Percentiles rank a stretch among this genome's conserved stretches.
Conservation (phyloP, 2,329 filamentous ascomycete species). For the Xylariaceae sp. region DNA sequence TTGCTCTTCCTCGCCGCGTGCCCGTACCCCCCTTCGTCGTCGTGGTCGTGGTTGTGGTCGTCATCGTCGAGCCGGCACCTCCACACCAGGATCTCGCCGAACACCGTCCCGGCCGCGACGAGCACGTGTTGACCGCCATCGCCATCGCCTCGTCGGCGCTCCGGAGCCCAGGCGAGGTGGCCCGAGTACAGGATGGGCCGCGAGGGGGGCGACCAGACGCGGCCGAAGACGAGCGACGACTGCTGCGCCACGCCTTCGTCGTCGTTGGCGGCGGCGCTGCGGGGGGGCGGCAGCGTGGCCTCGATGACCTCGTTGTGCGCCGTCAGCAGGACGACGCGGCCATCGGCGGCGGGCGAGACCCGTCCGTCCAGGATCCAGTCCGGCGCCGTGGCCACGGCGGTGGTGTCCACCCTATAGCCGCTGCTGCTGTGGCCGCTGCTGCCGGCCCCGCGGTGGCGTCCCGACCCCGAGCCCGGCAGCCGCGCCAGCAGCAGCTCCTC, state of each 20-base stretch:
- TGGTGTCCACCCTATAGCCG: not conserved
- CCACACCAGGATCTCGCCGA: constrained; percentile 92
- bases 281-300: constrained; percentile 27
- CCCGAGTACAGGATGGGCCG: constrained; percentile 86
- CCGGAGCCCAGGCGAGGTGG: constrained; percentile 56
- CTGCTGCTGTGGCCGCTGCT: not conserved
- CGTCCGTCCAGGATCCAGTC: constrained; percentile 74
- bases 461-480: not conserved
- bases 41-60: not conserved
- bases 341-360: constrained; percentile 37
- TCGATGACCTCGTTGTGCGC: constrained; percentile 77
- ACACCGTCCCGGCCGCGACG: constrained; percentile 83
- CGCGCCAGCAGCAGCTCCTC: constrained; percentile 11
- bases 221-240: constrained; percentile 33
- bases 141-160: no score
- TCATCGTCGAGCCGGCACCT: constrained; percentile 44
- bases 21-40: no score
- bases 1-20: constrained; percentile 1
- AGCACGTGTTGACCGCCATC: no score
- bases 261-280: not conserved
- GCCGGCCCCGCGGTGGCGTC: not conserved
- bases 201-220: constrained; percentile 56
- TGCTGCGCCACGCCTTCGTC: constrained; percentile 10
- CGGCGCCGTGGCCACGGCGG: constrained; percentile 39
- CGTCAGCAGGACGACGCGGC: constrained; percentile 58